Evolutionary conservation across 2,329 filamentous ascomycete species (phyloP).

Genomic region (Cladosporium oxysporum): DNA sequence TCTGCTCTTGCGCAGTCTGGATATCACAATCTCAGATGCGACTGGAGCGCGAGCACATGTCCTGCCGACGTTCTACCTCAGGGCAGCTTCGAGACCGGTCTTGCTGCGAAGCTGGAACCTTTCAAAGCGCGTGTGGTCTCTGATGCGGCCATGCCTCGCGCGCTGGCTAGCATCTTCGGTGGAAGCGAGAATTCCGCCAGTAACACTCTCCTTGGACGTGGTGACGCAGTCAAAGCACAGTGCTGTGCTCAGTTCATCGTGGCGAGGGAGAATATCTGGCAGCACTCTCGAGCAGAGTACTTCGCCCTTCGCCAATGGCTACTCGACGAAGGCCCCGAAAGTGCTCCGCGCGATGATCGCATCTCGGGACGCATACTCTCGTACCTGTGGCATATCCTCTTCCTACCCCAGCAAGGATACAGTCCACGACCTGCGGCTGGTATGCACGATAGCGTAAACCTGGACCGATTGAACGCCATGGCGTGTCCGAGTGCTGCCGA

Average conservation of each 20-base stretch:
- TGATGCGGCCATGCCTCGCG: constrained; percentile 29
- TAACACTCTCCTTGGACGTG: constrained; percentile 47
- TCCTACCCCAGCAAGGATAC: constrained; percentile 34
- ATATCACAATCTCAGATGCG: constrained; percentile 54
- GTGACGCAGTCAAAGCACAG: constrained; percentile 28
- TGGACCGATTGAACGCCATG: constrained; percentile 42
- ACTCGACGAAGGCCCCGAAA: constrained; percentile 39
- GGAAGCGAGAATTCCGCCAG: constrained; percentile 34
- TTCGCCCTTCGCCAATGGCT: constrained; percentile 56
- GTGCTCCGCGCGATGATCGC: constrained; percentile 44
- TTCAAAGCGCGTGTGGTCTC: constrained; percentile 41
- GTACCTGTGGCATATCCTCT: constrained; percentile 54
- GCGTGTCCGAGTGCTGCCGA: constrained; percentile 43
- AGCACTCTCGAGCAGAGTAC: constrained; percentile 54
- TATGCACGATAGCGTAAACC: constrained; percentile 32
- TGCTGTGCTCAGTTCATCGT: constrained; percentile 62
- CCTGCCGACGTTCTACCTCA: constrained; percentile 42
- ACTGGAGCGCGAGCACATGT: constrained; percentile 49
- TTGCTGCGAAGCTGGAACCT: constrained; percentile 42
- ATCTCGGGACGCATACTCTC: constrained; percentile 47
- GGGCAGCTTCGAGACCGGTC: constrained; percentile 42
- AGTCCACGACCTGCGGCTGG: constrained; percentile 1
- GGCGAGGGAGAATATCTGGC: constrained; percentile 49
- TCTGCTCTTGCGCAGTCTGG: constrained; percentile 43
- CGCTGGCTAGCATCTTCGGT: constrained; percentile 26